These are phyloP conservation scores for Coprinopsis marcescibilis DNA, from an alignment of 768 basidiomycete species.

Conservation along the genomic window DNA sequence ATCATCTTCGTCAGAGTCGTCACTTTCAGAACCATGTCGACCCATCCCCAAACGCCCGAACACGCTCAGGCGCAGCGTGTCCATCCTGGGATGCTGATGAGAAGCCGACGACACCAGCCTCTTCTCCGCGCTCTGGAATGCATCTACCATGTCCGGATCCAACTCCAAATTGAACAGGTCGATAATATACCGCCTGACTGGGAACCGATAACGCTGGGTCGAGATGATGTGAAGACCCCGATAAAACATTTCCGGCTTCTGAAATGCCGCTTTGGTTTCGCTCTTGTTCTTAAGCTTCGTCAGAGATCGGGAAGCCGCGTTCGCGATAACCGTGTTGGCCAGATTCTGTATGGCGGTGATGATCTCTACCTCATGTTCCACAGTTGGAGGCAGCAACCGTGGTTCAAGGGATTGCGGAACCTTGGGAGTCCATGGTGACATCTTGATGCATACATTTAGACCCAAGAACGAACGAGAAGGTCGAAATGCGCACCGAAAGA, in stretches of 20 bases:
- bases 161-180: conserved; percentile 88
- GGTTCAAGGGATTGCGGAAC: conserved; percentile 31
- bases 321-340: conserved; percentile 92
- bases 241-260: conserved; percentile 73
- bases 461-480: not conserved
- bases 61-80: conserved; percentile 54
- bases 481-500: conserved; percentile 51
- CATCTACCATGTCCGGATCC: conserved; percentile 51
- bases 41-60: conserved; percentile 51
- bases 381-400: conserved; percentile 58
- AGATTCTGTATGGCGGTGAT: conserved; percentile 90
- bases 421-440: conserved; percentile 59
- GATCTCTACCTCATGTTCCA: conserved; percentile 73
- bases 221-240: conserved; percentile 86
- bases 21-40: conserved; percentile 53
- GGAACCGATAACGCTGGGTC: conserved; percentile 83
- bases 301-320: conserved; percentile 86
- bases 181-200: conserved; percentile 87
- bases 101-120: conserved; percentile 38
- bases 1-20: conserved; percentile 47
- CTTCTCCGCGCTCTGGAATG: conserved; percentile 46
- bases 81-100: conserved; percentile 33
- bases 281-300: conserved; percentile 72
- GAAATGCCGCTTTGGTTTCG: conserved; percentile 71
- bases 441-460: conserved; percentile 31